Conservation (phyloP, 371 early-diverging fungal species). For the Mortierella sp. region DNA sequence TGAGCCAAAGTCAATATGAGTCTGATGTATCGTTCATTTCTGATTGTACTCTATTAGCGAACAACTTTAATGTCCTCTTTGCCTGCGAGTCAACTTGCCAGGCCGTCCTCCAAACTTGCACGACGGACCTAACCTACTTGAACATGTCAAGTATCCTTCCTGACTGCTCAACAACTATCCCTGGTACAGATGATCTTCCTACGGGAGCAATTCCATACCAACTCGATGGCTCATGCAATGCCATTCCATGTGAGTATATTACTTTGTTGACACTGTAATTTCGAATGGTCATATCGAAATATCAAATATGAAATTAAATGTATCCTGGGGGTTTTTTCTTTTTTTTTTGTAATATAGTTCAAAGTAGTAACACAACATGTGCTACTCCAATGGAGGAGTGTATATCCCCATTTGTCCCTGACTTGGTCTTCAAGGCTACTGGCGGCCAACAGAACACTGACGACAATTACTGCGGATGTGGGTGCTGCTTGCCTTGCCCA, state of each 20-base stretch:
- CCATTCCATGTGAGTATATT: constrained; percentile 29
- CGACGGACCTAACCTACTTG: constrained; percentile 56
- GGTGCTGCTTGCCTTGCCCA: constrained; percentile 54
- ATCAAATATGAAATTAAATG: too few species aligned
- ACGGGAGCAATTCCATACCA: constrained; percentile 39
- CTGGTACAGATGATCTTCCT: constrained; percentile 53
- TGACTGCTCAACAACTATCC: constrained; percentile 58
- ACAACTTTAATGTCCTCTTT: constrained; percentile 51
- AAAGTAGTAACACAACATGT: constrained; percentile 45
- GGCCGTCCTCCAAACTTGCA: constrained; percentile 56
- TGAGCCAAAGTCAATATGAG: not conserved
- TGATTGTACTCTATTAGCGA: constrained; percentile 17
- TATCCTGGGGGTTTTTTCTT: too few species aligned
- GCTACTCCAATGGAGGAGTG: constrained; percentile 21
- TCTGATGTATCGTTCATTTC: not conserved
- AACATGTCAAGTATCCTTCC: constrained; percentile 58
- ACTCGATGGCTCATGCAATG: constrained; percentile 61
- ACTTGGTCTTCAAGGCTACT: constrained; percentile 25
- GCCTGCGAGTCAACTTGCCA: constrained; percentile 67
- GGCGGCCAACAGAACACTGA: constrained; percentile 43
- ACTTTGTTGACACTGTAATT: not conserved
- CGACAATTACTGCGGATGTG: constrained; percentile 38
- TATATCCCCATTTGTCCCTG: constrained; percentile 32
- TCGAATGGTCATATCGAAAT: too few species aligned
- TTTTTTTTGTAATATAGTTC: constrained; percentile 12